A percentile compares a stretch with the other conserved stretches of the same genome.
Conservation (phyloP, 768 basidiomycete species). For the Plicaturopsis crispa region DNA sequence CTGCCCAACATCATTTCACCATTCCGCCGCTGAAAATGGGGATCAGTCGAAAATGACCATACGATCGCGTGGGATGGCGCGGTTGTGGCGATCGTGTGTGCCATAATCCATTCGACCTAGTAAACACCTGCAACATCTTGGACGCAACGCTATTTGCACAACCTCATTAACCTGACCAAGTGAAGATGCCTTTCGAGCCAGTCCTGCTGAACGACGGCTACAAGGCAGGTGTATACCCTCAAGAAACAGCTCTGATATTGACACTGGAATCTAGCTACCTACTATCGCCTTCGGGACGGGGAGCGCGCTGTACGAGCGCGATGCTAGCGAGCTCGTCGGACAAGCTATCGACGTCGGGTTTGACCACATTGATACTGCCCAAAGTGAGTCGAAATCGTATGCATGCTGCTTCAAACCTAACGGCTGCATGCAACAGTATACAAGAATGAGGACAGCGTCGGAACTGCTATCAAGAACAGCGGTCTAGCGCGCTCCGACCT, state of each 20-base stretch:
- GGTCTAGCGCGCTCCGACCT: slow-evolving; percentile 36
- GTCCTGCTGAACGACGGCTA: slow-evolving; percentile 34
- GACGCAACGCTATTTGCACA: no score
- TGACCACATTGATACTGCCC: slow-evolving; percentile 57
- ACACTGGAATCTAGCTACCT: slow-evolving; percentile 36
- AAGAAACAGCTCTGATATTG: slow-evolving; percentile 3
- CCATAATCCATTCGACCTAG: no score
- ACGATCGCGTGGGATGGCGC: no score
- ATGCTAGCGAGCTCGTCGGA: slow-evolving; percentile 21
- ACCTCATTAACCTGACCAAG: no score
- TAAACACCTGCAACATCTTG: no score
- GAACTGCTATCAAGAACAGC: slow-evolving; percentile 35
- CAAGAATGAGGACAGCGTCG: slow-evolving; percentile 25
- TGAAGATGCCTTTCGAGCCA: slow-evolving; percentile 36
- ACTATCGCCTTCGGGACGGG: slow-evolving; percentile 59
- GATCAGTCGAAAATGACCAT: no score
- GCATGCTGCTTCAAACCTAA: slow-evolving; percentile 22
- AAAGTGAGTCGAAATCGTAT: slow-evolving; percentile 26
- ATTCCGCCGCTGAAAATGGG: no score
- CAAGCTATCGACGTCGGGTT: slow-evolving; percentile 57
- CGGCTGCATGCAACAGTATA: slow-evolving; percentile 35
- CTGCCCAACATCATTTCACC: no score
- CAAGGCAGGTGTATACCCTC: slow-evolving; percentile 16
- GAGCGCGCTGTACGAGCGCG: slow-evolving; percentile 20
- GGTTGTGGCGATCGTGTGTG: no score